Percentiles rank a stretch among this genome's conserved stretches.
Conservation (phyloP, 2,329 filamentous ascomycete species). For the Diaporthe sp. region DNA sequence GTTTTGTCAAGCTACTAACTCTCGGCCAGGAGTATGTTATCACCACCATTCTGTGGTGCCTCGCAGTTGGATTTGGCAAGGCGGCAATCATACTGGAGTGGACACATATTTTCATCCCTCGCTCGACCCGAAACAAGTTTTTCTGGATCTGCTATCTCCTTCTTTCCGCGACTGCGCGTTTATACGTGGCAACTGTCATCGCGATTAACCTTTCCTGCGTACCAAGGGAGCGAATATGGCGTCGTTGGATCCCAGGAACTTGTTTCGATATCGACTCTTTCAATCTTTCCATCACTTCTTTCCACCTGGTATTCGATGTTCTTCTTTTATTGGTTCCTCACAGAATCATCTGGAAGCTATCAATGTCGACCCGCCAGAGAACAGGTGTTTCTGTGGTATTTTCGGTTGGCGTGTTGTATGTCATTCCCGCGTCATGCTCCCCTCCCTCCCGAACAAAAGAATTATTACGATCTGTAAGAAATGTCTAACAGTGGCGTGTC, state of each 20-base stretch:
- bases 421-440: not conserved
- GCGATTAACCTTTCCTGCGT: not conserved
- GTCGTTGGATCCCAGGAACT: not conserved
- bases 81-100: slow-evolving; percentile 10
- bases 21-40: not conserved
- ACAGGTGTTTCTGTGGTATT: not conserved
- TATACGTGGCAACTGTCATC: not conserved
- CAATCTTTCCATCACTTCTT: not conserved
- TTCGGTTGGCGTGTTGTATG: not conserved
- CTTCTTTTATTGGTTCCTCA: not conserved
- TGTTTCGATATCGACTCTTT: not conserved
- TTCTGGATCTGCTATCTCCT: not conserved
- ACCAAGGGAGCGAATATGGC: not conserved
- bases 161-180: not conserved
- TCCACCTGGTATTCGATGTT: not conserved
- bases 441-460: too few species aligned
- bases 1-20: not conserved
- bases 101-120: slow-evolving; percentile 7
- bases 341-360: not conserved
- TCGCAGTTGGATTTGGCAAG: not conserved
- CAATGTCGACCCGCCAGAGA: not conserved
- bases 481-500: not conserved
- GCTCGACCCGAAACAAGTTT: not conserved
- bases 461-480: not conserved
- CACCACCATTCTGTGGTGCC: not conserved